These are phyloP conservation scores for Lanmaoa pseudosensibilis DNA, from an alignment of 768 basidiomycete species.

Conservation along the genomic window DNA sequence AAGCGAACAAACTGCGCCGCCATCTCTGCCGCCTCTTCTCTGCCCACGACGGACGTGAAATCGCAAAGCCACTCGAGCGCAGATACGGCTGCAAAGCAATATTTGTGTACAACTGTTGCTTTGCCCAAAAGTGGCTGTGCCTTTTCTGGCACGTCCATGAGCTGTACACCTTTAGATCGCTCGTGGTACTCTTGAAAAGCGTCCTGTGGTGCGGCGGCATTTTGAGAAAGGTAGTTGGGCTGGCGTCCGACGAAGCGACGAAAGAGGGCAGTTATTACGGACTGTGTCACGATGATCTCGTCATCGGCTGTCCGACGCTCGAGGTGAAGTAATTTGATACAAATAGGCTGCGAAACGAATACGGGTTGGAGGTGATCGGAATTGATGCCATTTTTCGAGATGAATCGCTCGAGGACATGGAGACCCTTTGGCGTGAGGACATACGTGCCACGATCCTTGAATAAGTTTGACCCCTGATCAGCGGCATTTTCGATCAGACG, in stretches of 20 bases:
- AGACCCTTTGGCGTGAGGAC: slow-evolving; percentile 96
- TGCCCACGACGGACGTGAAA: slow-evolving; percentile 91
- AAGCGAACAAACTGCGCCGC: slow-evolving; percentile 97
- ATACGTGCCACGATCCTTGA: slow-evolving; percentile 98
- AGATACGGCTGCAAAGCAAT: slow-evolving; percentile 82
- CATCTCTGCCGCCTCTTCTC: slow-evolving; percentile 97
- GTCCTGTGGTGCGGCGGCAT: slow-evolving; percentile 50
- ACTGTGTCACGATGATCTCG: slow-evolving; percentile 94
- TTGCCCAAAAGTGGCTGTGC: slow-evolving; percentile 53
- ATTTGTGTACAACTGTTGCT: slow-evolving; percentile 49
- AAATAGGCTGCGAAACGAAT: slow-evolving; percentile 91
- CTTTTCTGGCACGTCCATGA: slow-evolving; percentile 72
- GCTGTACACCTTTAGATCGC: slow-evolving; percentile 67
- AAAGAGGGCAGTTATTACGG: slow-evolving; percentile 93
- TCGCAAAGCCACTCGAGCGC: slow-evolving; percentile 98
- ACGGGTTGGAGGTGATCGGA: slow-evolving; percentile 89
- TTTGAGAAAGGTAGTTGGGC: slow-evolving; percentile 69
- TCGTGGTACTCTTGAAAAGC: slow-evolving; percentile 75
- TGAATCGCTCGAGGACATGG: slow-evolving; percentile 98
- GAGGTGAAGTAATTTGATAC: slow-evolving; percentile 95
- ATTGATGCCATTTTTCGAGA: slow-evolving; percentile 98
- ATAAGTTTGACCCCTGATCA: slow-evolving; percentile 82
- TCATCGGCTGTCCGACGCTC: slow-evolving; percentile 91
- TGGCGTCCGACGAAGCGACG: slow-evolving; percentile 89
- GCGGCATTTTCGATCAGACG: slow-evolving; percentile 96